phyloP scores from a whole-genome alignment of 805 yeast species.

The Tetrapisispora arboricola region DNA sequence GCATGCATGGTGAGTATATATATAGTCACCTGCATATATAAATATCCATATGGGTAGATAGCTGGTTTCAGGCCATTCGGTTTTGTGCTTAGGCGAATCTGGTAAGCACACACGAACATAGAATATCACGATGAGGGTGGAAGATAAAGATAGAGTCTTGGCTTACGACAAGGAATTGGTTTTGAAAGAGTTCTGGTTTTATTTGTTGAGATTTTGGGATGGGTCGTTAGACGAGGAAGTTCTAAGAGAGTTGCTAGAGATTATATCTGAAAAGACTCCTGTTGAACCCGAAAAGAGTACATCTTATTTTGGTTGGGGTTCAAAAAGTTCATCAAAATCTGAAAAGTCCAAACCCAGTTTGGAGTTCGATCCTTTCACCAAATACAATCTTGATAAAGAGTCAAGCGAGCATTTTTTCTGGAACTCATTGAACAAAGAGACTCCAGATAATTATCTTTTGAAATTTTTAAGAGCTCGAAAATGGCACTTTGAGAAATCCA shows the following conservation, averaged over 20 bases:
- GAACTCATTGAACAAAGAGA: conserved; percentile 58
- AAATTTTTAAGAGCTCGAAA: conserved; percentile 80
- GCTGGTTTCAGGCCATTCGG: too few species aligned
- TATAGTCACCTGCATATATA: too few species aligned
- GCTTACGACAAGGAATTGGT: conserved; percentile 13
- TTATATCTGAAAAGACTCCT: not conserved
- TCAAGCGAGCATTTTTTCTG: conserved; percentile 43
- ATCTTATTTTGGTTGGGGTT: conserved; percentile 2
- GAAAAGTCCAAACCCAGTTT: not conserved
- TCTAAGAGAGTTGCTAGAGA: not conserved
- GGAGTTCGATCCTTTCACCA: not conserved
- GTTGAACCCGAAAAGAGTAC: not conserved
- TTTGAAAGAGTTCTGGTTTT: conserved; percentile 5
- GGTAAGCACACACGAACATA: too few species aligned
- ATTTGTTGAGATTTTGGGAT: conserved; percentile 5
- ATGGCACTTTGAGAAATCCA: conserved; percentile 59
- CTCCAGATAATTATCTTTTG: conserved; percentile 65
- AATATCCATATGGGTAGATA: too few species aligned
- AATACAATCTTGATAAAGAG: conserved; percentile 37
- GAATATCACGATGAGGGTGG: not conserved
- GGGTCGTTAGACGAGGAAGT: not conserved
- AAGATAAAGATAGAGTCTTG: not conserved
- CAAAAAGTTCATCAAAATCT: not conserved
- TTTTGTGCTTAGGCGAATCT: too few species aligned
- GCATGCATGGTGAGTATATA: too few species aligned